phyloP scores from a whole-genome alignment of 2,329 filamentous ascomycete species.

The Talaromyces islandicus region DNA sequence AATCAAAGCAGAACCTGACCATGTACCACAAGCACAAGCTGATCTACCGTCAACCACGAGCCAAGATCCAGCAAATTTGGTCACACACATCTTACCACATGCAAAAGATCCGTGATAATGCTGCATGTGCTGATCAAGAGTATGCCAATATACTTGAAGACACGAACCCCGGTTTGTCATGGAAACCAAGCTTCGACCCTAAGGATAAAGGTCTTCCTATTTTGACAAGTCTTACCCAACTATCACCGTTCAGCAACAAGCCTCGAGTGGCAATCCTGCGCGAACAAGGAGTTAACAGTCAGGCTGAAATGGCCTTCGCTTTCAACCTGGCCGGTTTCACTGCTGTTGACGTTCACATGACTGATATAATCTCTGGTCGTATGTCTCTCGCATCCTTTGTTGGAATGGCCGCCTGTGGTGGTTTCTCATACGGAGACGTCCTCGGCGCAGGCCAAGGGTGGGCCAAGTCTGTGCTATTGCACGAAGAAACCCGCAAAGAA shows the following conservation, averaged over 20 bases:
- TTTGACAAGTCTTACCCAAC: slow-evolving; percentile 54
- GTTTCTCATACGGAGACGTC: slow-evolving; percentile 91
- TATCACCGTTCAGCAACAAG: slow-evolving; percentile 53
- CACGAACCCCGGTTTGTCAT: slow-evolving; percentile 74
- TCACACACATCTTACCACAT: slow-evolving; percentile 81
- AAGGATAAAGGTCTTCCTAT: slow-evolving; percentile 69
- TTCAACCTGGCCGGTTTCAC: slow-evolving; percentile 89
- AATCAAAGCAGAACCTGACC: slow-evolving; percentile 66
- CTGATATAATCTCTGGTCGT: slow-evolving; percentile 72
- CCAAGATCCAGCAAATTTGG: slow-evolving; percentile 81
- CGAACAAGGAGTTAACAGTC: slow-evolving; percentile 91
- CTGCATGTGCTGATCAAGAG: slow-evolving; percentile 77
- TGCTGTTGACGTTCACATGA: slow-evolving; percentile 94
- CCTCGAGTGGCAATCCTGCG: slow-evolving; percentile 85
- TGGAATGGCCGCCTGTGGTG: slow-evolving; percentile 89
- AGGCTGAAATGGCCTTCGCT: slow-evolving; percentile 97
- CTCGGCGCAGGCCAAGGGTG: slow-evolving; percentile 94
- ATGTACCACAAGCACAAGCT: slow-evolving; percentile 66
- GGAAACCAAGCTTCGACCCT: slow-evolving; percentile 74
- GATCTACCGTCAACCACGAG: slow-evolving; percentile 64
- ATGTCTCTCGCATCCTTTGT: slow-evolving; percentile 76
- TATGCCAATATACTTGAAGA: slow-evolving; percentile 68
- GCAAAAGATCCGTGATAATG: slow-evolving; percentile 86
- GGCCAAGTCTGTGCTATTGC: slow-evolving; percentile 87
- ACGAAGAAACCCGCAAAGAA: slow-evolving; percentile 66